Evolutionary conservation across 352 stramenopile genomes (phyloP).

Genomic region (Elongisporangium senticosum): DNA sequence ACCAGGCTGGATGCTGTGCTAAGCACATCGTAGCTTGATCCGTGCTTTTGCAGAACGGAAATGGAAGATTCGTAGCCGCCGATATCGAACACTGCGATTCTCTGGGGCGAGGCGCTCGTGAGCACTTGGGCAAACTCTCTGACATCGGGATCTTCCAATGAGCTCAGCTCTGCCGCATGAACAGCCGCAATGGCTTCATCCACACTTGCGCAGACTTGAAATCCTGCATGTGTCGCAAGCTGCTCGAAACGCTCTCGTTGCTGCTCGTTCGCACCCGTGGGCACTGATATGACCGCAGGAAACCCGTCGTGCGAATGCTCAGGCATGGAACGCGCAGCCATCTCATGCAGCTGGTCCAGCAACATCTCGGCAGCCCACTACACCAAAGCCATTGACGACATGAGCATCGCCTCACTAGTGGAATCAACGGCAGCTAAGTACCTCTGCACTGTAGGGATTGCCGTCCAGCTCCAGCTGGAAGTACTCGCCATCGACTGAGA

Average conservation of each 20-base stretch:
- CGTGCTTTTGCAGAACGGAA: constrained; percentile 37
- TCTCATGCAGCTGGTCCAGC: constrained; percentile 44
- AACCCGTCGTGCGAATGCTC: constrained; percentile 36
- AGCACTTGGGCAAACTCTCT: constrained; percentile 12
- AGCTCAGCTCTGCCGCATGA: constrained; percentile 38
- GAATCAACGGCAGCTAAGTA: constrained; percentile 6
- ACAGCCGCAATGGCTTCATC: constrained; percentile 62
- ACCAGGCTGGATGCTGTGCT: constrained; percentile 23
- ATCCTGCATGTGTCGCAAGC: constrained; percentile 46
- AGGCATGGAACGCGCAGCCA: constrained; percentile 37
- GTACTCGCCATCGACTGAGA: constrained; percentile 15
- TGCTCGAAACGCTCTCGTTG: constrained; percentile 36
- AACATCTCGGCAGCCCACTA: constrained; percentile 60
- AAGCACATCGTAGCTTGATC: constrained; percentile 28
- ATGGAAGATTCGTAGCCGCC: constrained; percentile 52
- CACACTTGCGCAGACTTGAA: constrained; percentile 48
- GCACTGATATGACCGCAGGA: constrained; percentile 44
- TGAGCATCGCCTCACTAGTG: not conserved
- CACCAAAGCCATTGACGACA: not conserved
- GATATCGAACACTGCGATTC: constrained; percentile 68
- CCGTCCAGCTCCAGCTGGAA: constrained; percentile 42
- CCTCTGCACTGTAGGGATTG: constrained; percentile 54
- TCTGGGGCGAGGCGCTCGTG: constrained; percentile 7
- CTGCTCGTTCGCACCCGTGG: constrained; percentile 22
- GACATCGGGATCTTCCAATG: constrained; percentile 21